Base-by-base conservation (phyloP, 2,329 filamentous ascomycete species). In the Dactylellina leptospora region DNA sequence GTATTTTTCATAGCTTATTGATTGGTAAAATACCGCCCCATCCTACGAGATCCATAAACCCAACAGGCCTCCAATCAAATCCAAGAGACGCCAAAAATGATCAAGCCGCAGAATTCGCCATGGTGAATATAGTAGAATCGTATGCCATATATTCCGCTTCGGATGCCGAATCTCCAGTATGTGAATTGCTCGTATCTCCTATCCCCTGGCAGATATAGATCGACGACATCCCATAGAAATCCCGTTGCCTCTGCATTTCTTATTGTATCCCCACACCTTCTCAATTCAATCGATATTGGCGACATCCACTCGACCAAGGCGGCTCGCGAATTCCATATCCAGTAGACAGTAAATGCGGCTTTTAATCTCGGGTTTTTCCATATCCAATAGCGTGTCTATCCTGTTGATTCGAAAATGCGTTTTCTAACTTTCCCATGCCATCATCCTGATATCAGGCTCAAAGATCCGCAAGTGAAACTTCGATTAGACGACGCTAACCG, bases 391-490 rank as follows among this genome's bases (percentile, higher is more conserved):
- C 20, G 40, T 13, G 9, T 27, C 9, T n/a, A 45, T 9, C 23
- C 38, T 33, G n/a, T 20, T 13, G 11, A 5, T 22, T 9, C 38
- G 20, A 38, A 36, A 9, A 58, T 47, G 38, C 38, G 8, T 13
- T 58, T 47, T 58, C 28, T 47, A 33, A 58, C 40, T 58, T 56
- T 55, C 23, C 54, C 25, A 30, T 27, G 3, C 22, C 16, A 22
- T 13, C 27, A n/a, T n/a, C n/a, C n/a, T n/a, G n/a, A n/a, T n/a
- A n/a, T n/a, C n/a, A n/a, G n/a, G n/a, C n/a, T n/a, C n/a, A n/a
- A n/a, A 20, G 33, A 42, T 55, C 51, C 20, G 22, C 33, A 55
- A 38, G 1, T 23, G 1, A 23, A 55, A 16, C n/a, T 55, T 55
- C 11, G 51, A 58, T 58, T 11, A n/a, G 25, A n/a, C 20, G 20